Base-by-base conservation (phyloP, 192 early-diverging fungal genomes). In the Entomortierella chlamydospora region DNA sequence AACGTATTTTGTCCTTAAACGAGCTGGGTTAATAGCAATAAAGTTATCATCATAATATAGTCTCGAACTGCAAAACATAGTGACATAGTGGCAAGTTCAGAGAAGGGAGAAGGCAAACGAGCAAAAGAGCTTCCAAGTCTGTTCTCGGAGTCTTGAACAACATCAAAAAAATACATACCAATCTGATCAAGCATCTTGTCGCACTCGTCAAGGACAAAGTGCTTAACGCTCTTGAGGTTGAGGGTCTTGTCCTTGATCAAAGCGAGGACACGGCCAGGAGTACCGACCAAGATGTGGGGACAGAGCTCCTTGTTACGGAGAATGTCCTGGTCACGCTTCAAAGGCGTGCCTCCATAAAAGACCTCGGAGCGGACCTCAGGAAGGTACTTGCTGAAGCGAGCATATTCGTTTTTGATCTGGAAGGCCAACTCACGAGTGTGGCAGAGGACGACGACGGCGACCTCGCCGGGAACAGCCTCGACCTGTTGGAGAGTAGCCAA, bases 131-230 rank as follows among this genome's bases (percentile, higher is more conserved):
- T 10, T 37, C 34, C 10, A 37, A 10, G 10, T 37, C n/a, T n/a
- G n/a, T n/a, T n/a, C n/a, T n/a, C 15, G 15, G 15, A 47, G 5
- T 47, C 12, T 20, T 12, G 15, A 20, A 47, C 20, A 47, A 47
- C 15, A 47, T n/a, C 29, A 54, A 23, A 22, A 8, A 57, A 42
- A 60, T 22, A 89, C 90, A 86, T 91, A 96, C 95, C 95, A 57
- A 98, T 83, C 51, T 91, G 85, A 33, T 98, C 96, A 31, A 99
- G 82, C 85, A 99, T 94, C 87, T 97, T 97, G 87, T 99, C 97
- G 83, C 97, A 99, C 87, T 99, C 97, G 79, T 99, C 97, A 49
- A 99, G 87, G 29, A 99, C 95, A 90, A 99, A 99, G 91, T 96
- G 94, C 92, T 94, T 98, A 72, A 99, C 88, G 65, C 88, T 93